Conservation (phyloP, 768 basidiomycete species). For the Suillus decipiens region DNA sequence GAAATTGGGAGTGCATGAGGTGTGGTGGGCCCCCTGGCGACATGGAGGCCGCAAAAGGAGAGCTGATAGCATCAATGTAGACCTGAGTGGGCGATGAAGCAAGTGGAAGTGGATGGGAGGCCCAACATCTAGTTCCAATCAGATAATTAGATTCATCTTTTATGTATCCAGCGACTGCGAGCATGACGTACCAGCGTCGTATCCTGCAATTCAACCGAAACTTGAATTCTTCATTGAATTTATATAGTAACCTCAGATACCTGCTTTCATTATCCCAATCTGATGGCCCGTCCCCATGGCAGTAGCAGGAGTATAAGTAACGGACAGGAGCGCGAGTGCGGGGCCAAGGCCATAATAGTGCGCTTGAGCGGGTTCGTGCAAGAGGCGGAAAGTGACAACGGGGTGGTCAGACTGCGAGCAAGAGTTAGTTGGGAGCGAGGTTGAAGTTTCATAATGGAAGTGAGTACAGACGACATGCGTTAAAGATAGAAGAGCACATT, state of each 20-base stretch:
- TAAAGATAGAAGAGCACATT: background rate
- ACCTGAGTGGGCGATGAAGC: slow-evolving; percentile 76
- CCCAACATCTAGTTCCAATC: slow-evolving; percentile 55
- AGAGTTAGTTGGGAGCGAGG: slow-evolving; percentile 2
- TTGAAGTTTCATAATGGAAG: background rate
- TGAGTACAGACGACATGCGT: background rate
- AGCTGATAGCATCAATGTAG: slow-evolving; percentile 91
- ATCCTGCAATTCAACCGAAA: slow-evolving; percentile 28
- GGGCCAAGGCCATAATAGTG: slow-evolving; percentile 65
- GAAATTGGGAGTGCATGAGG: slow-evolving; percentile 68
- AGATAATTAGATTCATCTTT: background rate
- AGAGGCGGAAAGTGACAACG: slow-evolving; percentile 60
- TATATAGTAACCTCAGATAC: slow-evolving; percentile 21
- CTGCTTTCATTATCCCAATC: slow-evolving; percentile 61
- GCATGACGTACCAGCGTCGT: slow-evolving; percentile 44
- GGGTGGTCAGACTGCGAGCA: slow-evolving; percentile 54
- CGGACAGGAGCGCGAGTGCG: slow-evolving; percentile 59
- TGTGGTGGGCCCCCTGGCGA: slow-evolving; percentile 35
- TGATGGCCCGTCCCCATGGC: slow-evolving; percentile 76
- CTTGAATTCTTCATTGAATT: background rate
- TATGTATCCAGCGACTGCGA: background rate
- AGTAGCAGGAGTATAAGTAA: slow-evolving; percentile 67
- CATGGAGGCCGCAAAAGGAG: slow-evolving; percentile 39
- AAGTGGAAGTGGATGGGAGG: slow-evolving; percentile 71
- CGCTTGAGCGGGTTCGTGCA: slow-evolving; percentile 72